These are phyloP conservation scores for Thinopyrum obtusiflorum DNA, from an alignment of 202 grass and related monocot species.

Conservation along the genomic window DNA sequence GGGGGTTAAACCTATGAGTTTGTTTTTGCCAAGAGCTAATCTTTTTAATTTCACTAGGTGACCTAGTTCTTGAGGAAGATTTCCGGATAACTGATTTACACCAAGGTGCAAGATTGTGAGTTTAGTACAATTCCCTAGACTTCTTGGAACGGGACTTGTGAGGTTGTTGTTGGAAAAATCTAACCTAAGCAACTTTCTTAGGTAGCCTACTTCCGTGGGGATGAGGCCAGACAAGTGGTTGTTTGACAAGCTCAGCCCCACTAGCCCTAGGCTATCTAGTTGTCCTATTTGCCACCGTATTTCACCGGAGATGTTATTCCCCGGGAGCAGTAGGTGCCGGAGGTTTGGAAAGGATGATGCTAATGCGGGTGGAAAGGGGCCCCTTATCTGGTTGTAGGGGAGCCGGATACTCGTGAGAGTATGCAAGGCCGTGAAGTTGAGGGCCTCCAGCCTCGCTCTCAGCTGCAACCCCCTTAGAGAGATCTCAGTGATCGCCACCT, in stretches of 20 bases:
- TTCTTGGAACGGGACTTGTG: too few species aligned
- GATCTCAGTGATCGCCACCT: background rate
- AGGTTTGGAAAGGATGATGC: background rate
- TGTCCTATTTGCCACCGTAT: background rate
- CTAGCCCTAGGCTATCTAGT: background rate
- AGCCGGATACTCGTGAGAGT: background rate
- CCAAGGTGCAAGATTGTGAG: too few species aligned
- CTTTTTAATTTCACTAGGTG: too few species aligned
- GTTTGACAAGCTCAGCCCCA: background rate
- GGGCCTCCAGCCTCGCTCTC: background rate
- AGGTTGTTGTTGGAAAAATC: too few species aligned
- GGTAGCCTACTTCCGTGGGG: too few species aligned
- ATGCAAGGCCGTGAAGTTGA: background rate
- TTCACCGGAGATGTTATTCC: background rate
- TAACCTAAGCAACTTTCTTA: rapidly evolving
- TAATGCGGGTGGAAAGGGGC: background rate
- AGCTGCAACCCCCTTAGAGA: background rate
- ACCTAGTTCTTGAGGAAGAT: too few species aligned
- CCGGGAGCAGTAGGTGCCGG: background rate
- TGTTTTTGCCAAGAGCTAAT: too few species aligned
- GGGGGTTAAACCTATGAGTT: too few species aligned
- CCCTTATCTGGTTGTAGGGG: background rate
- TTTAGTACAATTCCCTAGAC: rapidly evolving
- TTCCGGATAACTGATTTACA: too few species aligned
- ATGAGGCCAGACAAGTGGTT: background rate